Percentiles rank a stretch among this genome's conserved stretches.
Conservation (phyloP, 805 yeast species). For the Candida sanyiensis region DNA sequence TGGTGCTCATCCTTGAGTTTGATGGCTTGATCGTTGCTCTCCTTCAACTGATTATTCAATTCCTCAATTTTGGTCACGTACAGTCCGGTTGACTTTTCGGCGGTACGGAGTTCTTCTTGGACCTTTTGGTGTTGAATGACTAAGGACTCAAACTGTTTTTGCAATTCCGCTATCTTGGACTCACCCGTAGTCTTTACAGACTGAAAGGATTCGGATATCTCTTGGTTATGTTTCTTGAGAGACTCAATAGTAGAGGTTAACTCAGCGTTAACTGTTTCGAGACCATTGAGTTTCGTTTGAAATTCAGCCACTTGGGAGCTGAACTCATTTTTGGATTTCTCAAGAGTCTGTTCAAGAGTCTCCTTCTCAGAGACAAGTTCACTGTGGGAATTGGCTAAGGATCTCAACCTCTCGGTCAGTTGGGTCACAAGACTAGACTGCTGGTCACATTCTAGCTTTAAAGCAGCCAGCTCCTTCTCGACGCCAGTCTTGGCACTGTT, state of each 20-base stretch:
- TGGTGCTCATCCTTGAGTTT: slow-evolving; percentile 10
- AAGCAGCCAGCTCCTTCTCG: slow-evolving; percentile 23
- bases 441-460: slow-evolving; percentile 25
- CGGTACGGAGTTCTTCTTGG: slow-evolving; percentile 13
- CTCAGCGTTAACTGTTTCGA: slow-evolving; percentile 12
- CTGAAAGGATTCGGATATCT: slow-evolving; percentile 1
- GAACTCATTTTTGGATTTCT: slow-evolving; percentile 9
- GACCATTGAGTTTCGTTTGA: slow-evolving; percentile 13
- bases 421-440: slow-evolving; percentile 34
- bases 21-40: slow-evolving; percentile 2
- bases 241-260: slow-evolving; percentile 9
- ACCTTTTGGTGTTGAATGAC: slow-evolving; percentile 1
- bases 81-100: slow-evolving; percentile 5
- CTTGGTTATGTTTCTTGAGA: slow-evolving; percentile 10
- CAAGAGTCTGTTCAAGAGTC: slow-evolving; percentile 15
- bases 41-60: slow-evolving; percentile 11
- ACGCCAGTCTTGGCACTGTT: slow-evolving; percentile 9
- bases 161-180: slow-evolving; percentile 1
- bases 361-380: slow-evolving; percentile 25
- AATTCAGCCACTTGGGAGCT: slow-evolving; percentile 12
- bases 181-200: slow-evolving; percentile 1
- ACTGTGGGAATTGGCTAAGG: slow-evolving; percentile 32
- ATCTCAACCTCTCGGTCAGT: slow-evolving; percentile 40
- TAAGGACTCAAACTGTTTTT: slow-evolving; percentile 7
- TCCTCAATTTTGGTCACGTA: slow-evolving; percentile 11